These are phyloP conservation scores for Syncephalastrum racemosum DNA, from an alignment of 371 early-diverging fungal genomes.

Conservation along the genomic window DNA sequence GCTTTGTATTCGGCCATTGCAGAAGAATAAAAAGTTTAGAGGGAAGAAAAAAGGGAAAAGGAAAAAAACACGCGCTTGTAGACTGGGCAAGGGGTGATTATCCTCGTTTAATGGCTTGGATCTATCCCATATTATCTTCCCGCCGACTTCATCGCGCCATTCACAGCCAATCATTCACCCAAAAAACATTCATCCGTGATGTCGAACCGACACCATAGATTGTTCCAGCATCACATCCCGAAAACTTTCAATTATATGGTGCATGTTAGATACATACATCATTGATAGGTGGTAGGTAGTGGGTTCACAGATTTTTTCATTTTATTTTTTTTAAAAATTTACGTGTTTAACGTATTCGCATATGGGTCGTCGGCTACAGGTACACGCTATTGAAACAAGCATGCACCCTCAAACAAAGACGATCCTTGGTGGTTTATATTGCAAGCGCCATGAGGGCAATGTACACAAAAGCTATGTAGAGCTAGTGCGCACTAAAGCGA, in stretches of 20 bases:
- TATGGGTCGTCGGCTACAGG: conserved; percentile 2
- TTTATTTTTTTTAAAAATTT: conserved; percentile 7
- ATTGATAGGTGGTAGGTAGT: not conserved
- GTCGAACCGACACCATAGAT: conserved; percentile 1
- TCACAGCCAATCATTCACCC: not conserved
- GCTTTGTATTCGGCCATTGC: conserved; percentile 65
- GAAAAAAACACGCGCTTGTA: not conserved
- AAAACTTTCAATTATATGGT: not conserved
- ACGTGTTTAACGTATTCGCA: not conserved
- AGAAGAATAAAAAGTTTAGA: conserved; percentile 4
- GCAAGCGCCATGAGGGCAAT: conserved; percentile 12
- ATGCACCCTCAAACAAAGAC: conserved; percentile 11
- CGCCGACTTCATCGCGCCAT: not conserved
- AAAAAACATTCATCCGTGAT: conserved; percentile 7
- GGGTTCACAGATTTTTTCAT: not conserved
- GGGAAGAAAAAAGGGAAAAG: conserved; percentile 16
- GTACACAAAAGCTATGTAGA: conserved; percentile 8
- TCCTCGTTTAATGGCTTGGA: not conserved
- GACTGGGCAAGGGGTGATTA: not conserved
- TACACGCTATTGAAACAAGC: not conserved
- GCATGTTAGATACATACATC: not conserved
- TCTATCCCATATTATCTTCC: not conserved
- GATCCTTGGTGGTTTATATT: conserved; percentile 4
- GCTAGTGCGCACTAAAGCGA: conserved; percentile 9
- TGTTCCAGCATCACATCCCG: not conserved